Base-by-base conservation (phyloP, 2,329 filamentous ascomycete genomes). In the Microsporum audouinii region DNA sequence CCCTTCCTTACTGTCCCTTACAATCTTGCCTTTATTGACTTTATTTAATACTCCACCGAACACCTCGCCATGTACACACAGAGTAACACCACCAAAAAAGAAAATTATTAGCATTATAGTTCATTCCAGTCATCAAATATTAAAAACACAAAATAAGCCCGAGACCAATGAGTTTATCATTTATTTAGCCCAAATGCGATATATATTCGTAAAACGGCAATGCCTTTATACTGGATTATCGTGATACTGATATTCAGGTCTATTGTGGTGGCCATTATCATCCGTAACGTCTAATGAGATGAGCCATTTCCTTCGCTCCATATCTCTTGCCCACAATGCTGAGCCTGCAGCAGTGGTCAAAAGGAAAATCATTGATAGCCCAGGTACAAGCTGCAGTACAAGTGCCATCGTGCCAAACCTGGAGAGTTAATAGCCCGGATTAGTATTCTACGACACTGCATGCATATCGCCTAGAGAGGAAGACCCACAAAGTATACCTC, bases 361-460 rank as follows among this genome's bases (percentile, higher is more conserved):
- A 43, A 97, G 80, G 72, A 97, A 96, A 71, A 97, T 85, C 80
- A 99, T 95, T n/a, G 88, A 95, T 57, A 96, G 75, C 10, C 92
- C 81, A 0, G 94, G 94, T 6, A 96, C 80, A n/a, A 97, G 81
- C 75, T 96, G 89, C 33, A 97, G 75, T 5, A 90, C 72, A 77
- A 96, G 84, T 57, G 91, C 89, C 2, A 94, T 80, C 0, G 88
- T 89, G 14, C 94, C 94, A 70, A 97, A 96, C 70, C 81, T 83
- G 62, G 5, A 60, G 33, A 17, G 17, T 10, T 33, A 12, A 43
- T 2, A 62, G 41, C n/a, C 59, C 17, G 39, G 14, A 33, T 43
- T 23, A 63, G 29, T 49, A 38, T n/a, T 23, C 5, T 17, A 14
- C n/a, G 7, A n/a, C 17, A 8, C 51, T 36, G n/a, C 14, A 33